These are phyloP conservation scores for Centrapalus pauciflorus DNA, from an alignment of 129 eudicot genomes.

Conservation along the genomic window DNA sequence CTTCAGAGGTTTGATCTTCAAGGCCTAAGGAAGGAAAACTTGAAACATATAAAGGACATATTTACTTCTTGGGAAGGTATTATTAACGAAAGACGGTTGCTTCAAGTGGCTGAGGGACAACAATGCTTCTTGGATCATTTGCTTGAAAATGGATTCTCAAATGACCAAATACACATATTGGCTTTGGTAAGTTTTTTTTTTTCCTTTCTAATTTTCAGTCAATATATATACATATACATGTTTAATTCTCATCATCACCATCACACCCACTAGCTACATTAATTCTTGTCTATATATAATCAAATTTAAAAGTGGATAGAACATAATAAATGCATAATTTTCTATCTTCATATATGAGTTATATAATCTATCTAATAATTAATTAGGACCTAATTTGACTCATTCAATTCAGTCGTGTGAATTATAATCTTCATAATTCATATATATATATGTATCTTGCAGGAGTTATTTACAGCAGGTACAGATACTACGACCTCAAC, in stretches of 20 bases:
- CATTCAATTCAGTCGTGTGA: too few relatives aligned
- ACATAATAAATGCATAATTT: too few relatives aligned
- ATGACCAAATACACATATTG: slow-evolving; percentile 8
- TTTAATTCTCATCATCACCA: too few relatives aligned
- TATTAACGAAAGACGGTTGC: not conserved
- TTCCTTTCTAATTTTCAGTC: not conserved
- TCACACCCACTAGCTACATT: too few relatives aligned
- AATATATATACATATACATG: too few relatives aligned
- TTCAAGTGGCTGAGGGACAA: not conserved
- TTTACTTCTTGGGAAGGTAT: slow-evolving; percentile 3
- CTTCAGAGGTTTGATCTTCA: slow-evolving; percentile 15
- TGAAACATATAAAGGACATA: slow-evolving; percentile 1
- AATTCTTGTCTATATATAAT: too few relatives aligned
- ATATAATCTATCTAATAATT: too few relatives aligned
- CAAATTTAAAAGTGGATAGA: too few relatives aligned
- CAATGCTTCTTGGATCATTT: not conserved
- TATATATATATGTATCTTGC: too few relatives aligned
- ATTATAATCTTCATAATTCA: too few relatives aligned
- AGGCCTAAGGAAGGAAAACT: not conserved
- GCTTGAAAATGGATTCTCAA: slow-evolving; percentile 11
- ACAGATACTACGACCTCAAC: slow-evolving; percentile 29
- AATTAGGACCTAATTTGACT: too few relatives aligned
- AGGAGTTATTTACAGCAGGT: slow-evolving; percentile 30
- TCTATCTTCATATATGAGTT: not conserved
- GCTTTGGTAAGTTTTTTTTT: slow-evolving; percentile 13